Base-by-base conservation (phyloP, 108 stramenopile genomes). In the Nitzschia sp. region DNA sequence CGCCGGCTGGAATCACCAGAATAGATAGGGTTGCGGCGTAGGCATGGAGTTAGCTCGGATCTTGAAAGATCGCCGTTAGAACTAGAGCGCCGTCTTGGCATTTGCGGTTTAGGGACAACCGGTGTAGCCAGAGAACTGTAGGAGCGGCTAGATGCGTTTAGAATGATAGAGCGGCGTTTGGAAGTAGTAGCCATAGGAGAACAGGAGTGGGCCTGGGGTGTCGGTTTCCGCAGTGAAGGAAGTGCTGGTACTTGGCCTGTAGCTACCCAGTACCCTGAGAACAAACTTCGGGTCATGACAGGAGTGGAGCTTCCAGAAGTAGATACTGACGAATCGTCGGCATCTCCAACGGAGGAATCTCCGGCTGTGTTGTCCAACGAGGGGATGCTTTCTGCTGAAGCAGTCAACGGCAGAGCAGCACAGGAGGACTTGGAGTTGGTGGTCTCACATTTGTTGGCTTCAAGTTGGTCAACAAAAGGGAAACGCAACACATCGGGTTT, bases 251-350 rank as follows among this genome's bases (percentile, higher is more conserved):
- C 22, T 39, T 67, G 51, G 0, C 66, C 66, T 8, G 66, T 67
- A 26, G 50, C 51, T 3, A 10, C 41, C 66, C 66, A 67, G 41
- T 67, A 67, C 3, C 25, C 55, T 37, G 66, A 55, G 41, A 67
- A 67, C 26, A 29, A 67, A 14, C 66, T 51, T 42, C 66, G 17
- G 3, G 41, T 15, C 15, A 40, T 21, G 8, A 39, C 15, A 59
- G 57, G 29, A 8, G 41, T 67, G 40, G 40, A 21, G 41, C 66
- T 67, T 43, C 66, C 66, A 41, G 55, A 10, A 38, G 53, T 67
- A 10, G 66, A 67, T 2, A 67, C 53, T 1, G 66, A 67, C 5
- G 66, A 67, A 55, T 67, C 66, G 37, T 67, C 57, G 38, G 12
- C 53, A 19, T 42, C 66, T 41, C 44, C 22, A 24, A 20, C 17